Evolutionary conservation across 495 filamentous ascomycete species (phyloP).

Genomic region (Cercophora samala): DNA sequence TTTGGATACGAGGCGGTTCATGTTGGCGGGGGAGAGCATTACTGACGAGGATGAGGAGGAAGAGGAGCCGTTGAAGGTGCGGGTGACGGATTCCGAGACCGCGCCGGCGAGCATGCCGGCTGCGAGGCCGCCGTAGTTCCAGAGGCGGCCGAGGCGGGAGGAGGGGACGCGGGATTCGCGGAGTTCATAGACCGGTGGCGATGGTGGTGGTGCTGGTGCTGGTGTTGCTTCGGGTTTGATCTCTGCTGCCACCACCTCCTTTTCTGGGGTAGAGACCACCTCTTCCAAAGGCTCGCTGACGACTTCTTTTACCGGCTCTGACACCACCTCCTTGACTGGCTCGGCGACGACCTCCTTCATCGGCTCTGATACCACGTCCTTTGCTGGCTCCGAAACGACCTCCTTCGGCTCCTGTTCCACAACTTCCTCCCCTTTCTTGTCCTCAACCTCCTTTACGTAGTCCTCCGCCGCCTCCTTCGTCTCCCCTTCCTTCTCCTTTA

Average conservation of each 20-base stretch:
- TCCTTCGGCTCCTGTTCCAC: neutral
- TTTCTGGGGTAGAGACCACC: neutral
- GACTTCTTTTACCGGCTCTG: neutral
- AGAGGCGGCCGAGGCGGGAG: slow-evolving; percentile 77
- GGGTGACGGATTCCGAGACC: slow-evolving; percentile 74
- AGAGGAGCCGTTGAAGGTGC: slow-evolving; percentile 56
- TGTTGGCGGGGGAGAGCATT: slow-evolving; percentile 84
- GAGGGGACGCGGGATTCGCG: slow-evolving; percentile 88
- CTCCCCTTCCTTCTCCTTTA: slow-evolving; percentile 17
- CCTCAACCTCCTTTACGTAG: neutral
- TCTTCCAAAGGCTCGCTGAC: neutral
- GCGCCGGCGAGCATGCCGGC: slow-evolving; percentile 96
- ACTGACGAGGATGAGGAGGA: slow-evolving; percentile 60
- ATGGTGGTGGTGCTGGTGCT: slow-evolving; percentile 15
- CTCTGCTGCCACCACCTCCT: neutral
- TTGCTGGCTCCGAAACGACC: neutral
- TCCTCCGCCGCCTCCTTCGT: neutral
- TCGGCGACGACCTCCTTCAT: neutral
- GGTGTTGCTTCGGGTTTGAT: neutral
- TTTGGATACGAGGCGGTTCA: slow-evolving; percentile 87
- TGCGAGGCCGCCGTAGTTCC: slow-evolving; percentile 91
- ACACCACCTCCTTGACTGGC: neutral
- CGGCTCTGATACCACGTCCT: neutral
- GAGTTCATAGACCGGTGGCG: slow-evolving; percentile 58
- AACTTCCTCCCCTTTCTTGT: neutral